phyloP scores from a whole-genome alignment of 768 basidiomycete genomes.

The Favolaschia claudopus region DNA sequence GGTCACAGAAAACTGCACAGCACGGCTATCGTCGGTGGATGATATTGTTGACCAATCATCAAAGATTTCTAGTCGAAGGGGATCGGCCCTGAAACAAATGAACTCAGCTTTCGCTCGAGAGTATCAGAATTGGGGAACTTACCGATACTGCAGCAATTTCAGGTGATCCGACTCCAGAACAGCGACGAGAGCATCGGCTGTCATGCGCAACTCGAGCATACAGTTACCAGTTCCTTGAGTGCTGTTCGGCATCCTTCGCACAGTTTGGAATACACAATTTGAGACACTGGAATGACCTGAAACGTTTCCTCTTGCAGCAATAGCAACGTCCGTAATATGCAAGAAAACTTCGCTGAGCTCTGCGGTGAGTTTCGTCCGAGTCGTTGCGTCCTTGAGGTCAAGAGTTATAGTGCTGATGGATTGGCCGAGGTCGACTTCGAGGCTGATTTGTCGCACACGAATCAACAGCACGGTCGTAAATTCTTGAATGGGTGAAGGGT shows the following conservation, averaged over 20 bases:
- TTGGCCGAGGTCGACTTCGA: constrained; percentile 86
- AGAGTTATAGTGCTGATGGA: constrained; percentile 80
- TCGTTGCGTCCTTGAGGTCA: constrained; percentile 65
- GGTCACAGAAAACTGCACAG: constrained; percentile 76
- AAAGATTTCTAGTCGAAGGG: constrained; percentile 72
- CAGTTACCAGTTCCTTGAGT: constrained; percentile 47
- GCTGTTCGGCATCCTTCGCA: constrained; percentile 59
- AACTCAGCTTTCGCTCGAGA: constrained; percentile 1
- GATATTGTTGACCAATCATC: constrained; percentile 82
- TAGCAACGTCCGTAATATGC: constrained; percentile 66
- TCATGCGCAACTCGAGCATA: constrained; percentile 79
- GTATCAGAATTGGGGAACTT: constrained; percentile 30
- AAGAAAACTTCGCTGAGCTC: constrained; percentile 68
- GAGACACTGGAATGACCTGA: constrained; percentile 74
- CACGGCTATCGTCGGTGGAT: constrained; percentile 50
- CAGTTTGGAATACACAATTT: constrained; percentile 79
- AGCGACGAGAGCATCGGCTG: constrained; percentile 71
- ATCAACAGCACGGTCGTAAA: constrained; percentile 72
- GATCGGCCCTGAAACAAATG: constrained; percentile 67
- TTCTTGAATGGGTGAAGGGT: constrained; percentile 41
- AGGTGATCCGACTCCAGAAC: constrained; percentile 81
- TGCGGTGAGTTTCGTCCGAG: constrained; percentile 74
- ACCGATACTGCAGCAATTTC: constrained; percentile 79
- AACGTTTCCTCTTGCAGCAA: constrained; percentile 76
- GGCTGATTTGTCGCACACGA: constrained; percentile 73